phyloP scores from a whole-genome alignment of 2,329 filamentous ascomycete genomes.

The Trichoderma simmonsii region DNA sequence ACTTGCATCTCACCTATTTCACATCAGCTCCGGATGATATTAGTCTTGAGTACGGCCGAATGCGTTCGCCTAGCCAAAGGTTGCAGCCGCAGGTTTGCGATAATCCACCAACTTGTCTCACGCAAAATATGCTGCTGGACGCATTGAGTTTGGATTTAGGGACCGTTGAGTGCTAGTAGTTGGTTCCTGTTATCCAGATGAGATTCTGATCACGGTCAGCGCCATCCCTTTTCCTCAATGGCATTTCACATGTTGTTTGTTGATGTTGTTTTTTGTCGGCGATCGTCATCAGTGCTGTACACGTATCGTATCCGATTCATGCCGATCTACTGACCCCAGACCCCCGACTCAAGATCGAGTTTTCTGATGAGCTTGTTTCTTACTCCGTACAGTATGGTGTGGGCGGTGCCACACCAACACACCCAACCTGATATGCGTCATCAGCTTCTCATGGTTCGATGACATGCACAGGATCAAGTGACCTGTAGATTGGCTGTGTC shows the following conservation, averaged over 20 bases:
- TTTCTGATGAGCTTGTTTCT: background rate
- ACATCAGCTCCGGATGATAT: background rate
- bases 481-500: background rate
- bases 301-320: background rate
- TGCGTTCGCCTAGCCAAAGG: background rate
- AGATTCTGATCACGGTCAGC: background rate
- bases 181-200: background rate
- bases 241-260: background rate
- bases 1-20: background rate
- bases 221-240: background rate
- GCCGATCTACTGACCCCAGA: background rate
- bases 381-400: background rate
- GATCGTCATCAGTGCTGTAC: background rate
- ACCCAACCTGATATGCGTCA: background rate
- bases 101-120: background rate
- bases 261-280: background rate
- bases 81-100: slow-evolving; percentile 2
- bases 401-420: slow-evolving; percentile 4
- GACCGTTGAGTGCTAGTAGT: background rate
- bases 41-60: background rate
- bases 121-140: background rate
- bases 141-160: background rate
- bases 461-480: background rate
- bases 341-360: background rate
- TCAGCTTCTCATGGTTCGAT: background rate